Conservation (phyloP, 768 basidiomycete genomes). For the Leccinum broughii region DNA sequence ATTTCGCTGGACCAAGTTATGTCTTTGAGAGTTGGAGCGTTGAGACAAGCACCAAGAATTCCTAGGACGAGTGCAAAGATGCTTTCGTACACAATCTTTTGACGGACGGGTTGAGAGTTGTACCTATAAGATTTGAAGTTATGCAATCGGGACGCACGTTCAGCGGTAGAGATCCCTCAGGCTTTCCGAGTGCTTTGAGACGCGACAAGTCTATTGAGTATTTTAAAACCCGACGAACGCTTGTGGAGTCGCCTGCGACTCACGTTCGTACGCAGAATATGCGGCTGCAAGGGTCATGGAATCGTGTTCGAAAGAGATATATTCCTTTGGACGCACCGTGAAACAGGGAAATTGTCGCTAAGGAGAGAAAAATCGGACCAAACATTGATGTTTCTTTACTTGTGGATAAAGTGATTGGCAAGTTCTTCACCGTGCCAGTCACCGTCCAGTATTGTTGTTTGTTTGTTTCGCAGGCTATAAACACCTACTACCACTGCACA, state of each 20-base stretch:
- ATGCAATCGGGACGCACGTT: conserved; percentile 46
- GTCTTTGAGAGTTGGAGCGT: conserved; percentile 68
- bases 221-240: conserved; percentile 21
- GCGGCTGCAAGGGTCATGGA: conserved; percentile 49
- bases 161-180: conserved; percentile 63
- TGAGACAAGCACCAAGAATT: conserved; percentile 70
- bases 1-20: conserved; percentile 92
- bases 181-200: conserved; percentile 71
- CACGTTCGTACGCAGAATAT: conserved; percentile 80
- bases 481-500: conserved; percentile 3
- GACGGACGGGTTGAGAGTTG: neutral
- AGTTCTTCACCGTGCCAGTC: neutral
- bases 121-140: neutral
- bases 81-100: conserved; percentile 68
- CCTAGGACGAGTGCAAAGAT: conserved; percentile 64
- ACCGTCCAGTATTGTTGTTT: neutral
- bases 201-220: conserved; percentile 62
- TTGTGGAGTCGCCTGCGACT: conserved; percentile 28
- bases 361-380: conserved; percentile 45
- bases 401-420: no score
- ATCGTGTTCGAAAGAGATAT: neutral
- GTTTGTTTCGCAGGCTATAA: conserved; percentile 12
- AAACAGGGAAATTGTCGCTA: conserved; percentile 49
- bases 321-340: conserved; percentile 45
- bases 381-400: conserved; percentile 39